phyloP scores from a whole-genome alignment of 257 asterid species.

The Solanum microdontum region DNA sequence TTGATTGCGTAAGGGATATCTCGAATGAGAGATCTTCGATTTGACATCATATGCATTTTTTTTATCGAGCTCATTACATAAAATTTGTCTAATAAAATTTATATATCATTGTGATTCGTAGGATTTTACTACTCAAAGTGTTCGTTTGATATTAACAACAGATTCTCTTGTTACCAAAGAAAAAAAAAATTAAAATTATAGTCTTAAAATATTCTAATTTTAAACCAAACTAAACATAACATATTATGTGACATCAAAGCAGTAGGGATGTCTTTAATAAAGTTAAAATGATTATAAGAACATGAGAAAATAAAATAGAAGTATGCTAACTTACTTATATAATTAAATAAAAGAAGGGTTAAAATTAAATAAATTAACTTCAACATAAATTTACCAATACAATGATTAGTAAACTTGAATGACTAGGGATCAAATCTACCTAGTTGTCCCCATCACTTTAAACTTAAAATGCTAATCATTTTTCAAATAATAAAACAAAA shows the following conservation, averaged over 20 bases:
- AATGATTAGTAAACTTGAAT: background rate
- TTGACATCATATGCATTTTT: background rate
- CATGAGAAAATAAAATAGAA: background rate
- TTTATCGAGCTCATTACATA: fast-evolving
- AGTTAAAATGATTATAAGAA: background rate
- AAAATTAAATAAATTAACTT: background rate
- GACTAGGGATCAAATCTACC: background rate
- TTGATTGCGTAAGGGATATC: background rate
- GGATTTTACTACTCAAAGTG: too few species aligned
- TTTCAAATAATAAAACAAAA: background rate
- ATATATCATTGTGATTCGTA: background rate
- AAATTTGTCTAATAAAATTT: fast-evolving
- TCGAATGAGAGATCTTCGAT: background rate
- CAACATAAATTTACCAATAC: background rate
- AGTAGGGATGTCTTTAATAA: background rate
- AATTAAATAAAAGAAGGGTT: background rate
- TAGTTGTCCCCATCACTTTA: background rate
- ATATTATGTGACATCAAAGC: background rate
- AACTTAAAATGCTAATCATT: background rate
- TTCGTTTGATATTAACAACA: background rate
- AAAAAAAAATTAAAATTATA: background rate
- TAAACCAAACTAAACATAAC: background rate
- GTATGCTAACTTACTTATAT: background rate
- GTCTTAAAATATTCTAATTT: background rate
- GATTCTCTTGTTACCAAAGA: too few species aligned